Base-by-base conservation (phyloP, 1,284 basidiomycete genomes). In the Tilletia indica region DNA sequence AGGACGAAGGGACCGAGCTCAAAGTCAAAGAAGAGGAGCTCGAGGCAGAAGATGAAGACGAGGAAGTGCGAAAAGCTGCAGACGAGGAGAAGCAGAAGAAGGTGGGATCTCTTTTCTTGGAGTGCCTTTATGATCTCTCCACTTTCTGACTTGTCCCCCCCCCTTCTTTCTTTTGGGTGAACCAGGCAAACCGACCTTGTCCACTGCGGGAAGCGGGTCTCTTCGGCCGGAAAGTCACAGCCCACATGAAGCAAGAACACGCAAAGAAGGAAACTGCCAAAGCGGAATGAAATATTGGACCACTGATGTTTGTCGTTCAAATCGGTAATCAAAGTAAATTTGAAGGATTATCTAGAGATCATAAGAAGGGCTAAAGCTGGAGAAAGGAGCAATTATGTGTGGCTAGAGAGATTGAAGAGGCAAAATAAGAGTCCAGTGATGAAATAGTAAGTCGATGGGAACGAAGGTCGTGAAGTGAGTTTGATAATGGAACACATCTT, bases 181-280 rank as follows among this genome's bases (percentile, higher is more conserved):
- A 31, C 58, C 58, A 64, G 61, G 61, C 61, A 11, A 39, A 25
- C 16, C 8, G 77, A 8, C 69, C 71, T 69, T 76, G 74, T 78
- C 73, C 78, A 70, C 68, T 73, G 73, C 71, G 68, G 68, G 66
- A 68, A 68, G 71, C 58, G 48, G 74, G 77, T 9, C 69, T 78
- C 69, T 54, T 75, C 67, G 76, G 73, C 16, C 70, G 72, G 31
- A 77, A 77, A 21, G 77, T 75, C 6, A 77, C 77, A 47, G 72
- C 75, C 21, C 70, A 77, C 19, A 76, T 72, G 74, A 77, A 70
- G 58, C 68, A 64, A 31, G 73, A 66, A 45, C 64, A 74, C 49
- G 47, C 68, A 14, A 49, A 58, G 38, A 54, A 36, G 21, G 49
- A 63, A 56, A 72, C 73, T 36, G 74, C 71, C 54, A 69, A 47